Evolutionary conservation across 495 filamentous ascomycete genomes (phyloP).

Genomic region (Penicillium bialowiezense): DNA sequence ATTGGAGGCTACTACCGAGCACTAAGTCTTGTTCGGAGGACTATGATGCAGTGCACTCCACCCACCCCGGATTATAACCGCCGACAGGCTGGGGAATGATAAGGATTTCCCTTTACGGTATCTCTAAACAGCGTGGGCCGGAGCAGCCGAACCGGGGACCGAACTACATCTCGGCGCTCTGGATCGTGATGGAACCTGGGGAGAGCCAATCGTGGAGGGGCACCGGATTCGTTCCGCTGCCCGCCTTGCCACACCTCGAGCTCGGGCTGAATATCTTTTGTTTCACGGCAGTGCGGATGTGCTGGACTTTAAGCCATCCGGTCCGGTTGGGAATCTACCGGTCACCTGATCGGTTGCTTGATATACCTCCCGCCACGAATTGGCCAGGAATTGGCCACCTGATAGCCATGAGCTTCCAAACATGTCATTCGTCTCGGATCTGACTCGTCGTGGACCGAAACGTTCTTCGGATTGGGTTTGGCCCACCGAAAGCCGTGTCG

Average conservation of each 20-base stretch:
- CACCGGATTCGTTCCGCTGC: background rate
- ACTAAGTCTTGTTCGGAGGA: too few species aligned
- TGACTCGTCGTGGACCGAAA: constrained; percentile 6
- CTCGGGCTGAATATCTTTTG: background rate
- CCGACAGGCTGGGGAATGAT: background rate
- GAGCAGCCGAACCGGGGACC: constrained; percentile 2
- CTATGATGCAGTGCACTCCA: background rate
- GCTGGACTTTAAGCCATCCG: constrained; percentile 23
- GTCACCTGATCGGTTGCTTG: constrained; percentile 24
- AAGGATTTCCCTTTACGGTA: constrained; percentile 4
- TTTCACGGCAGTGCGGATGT: constrained; percentile 6
- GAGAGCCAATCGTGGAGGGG: background rate
- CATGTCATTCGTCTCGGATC: constrained; percentile 11
- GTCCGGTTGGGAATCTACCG: constrained; percentile 15
- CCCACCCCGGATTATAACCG: background rate
- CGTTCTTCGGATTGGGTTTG: constrained; percentile 4
- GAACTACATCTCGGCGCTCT: background rate
- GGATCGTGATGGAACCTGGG: background rate
- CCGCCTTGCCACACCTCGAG: constrained; percentile 4
- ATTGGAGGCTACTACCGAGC: too few species aligned
- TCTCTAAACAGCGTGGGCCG: constrained; percentile 1
- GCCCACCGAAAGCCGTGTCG: constrained; percentile 4
- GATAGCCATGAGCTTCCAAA: constrained; percentile 6
- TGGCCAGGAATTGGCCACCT: constrained; percentile 14
- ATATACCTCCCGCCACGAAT: constrained; percentile 16